Evolutionary conservation across 139 green algal genomes (phyloP).

Genomic region (Micromonas pusilla): DNA sequence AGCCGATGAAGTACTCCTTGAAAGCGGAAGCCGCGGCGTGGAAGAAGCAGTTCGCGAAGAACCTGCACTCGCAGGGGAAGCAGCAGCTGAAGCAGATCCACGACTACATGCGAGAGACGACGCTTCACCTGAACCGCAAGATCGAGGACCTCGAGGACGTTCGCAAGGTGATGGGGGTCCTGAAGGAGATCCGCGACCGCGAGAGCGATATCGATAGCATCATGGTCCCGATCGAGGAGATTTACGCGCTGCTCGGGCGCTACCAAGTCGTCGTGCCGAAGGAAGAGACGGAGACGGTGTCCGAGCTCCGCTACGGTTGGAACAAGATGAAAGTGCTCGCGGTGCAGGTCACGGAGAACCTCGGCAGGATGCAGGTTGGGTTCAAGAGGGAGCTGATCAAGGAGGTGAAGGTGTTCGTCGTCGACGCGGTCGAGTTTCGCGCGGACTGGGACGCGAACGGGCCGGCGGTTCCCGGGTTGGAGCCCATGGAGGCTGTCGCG

Average conservation of each 20-base stretch:
- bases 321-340: constrained; percentile 46
- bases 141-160: constrained; percentile 81
- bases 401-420: constrained; percentile 51
- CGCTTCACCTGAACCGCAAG: constrained; percentile 68
- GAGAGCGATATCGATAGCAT: constrained; percentile 71
- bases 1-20: constrained; percentile 75
- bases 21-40: constrained; percentile 74
- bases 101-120: constrained; percentile 78
- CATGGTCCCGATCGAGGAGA: constrained; percentile 63
- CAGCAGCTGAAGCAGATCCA: constrained; percentile 77
- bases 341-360: constrained; percentile 48
- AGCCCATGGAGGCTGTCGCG: constrained; percentile 33
- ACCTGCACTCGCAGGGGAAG: constrained; percentile 76
- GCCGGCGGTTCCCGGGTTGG: constrained; percentile 32
- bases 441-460: constrained; percentile 30
- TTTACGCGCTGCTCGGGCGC: constrained; percentile 57
- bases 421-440: constrained; percentile 15
- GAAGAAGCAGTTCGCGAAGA: constrained; percentile 87
- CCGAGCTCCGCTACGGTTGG: constrained; percentile 26
- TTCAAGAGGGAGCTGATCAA: constrained; percentile 57
- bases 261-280: constrained; percentile 39
- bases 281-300: not conserved
- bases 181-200: constrained; percentile 61
- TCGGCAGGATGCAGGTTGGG: constrained; percentile 59
- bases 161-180: constrained; percentile 50